Evolutionary conservation across 805 yeast species (phyloP).

Genomic region (Ogataea zsoltii): DNA sequence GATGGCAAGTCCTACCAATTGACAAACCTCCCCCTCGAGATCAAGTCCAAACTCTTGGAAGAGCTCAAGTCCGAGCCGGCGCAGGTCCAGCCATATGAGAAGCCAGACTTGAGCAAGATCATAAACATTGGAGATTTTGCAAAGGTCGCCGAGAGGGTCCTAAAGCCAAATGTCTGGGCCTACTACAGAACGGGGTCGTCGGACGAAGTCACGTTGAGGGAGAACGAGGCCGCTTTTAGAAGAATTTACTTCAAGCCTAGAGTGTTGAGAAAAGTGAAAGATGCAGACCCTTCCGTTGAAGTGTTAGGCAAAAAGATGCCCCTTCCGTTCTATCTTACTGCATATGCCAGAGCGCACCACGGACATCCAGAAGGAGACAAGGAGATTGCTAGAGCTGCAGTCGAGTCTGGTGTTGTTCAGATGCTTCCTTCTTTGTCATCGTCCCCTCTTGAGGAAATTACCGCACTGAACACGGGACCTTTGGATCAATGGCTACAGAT

Average conservation of each 20-base stretch:
- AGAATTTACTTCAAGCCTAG: slow-evolving; percentile 44
- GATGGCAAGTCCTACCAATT: slow-evolving; percentile 6
- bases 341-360: slow-evolving; percentile 66
- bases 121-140: slow-evolving; percentile 48
- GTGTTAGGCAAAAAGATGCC: slow-evolving; percentile 40
- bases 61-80: not conserved
- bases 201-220: slow-evolving; percentile 46
- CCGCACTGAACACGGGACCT: slow-evolving; percentile 56
- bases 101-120: slow-evolving; percentile 32
- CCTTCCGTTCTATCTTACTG: slow-evolving; percentile 46
- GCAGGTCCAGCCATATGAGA: not conserved
- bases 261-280: slow-evolving; percentile 38
- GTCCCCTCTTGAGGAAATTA: slow-evolving; percentile 77
- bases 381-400: slow-evolving; percentile 57
- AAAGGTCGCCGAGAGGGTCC: slow-evolving; percentile 44
- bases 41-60: not conserved
- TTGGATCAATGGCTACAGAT: slow-evolving; percentile 83
- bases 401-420: slow-evolving; percentile 33
- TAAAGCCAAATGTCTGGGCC: slow-evolving; percentile 45
- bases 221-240: slow-evolving; percentile 44
- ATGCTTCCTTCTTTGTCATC: slow-evolving; percentile 81
- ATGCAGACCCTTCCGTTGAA: slow-evolving; percentile 38
- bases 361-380: slow-evolving; percentile 79
- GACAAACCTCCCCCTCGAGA: not conserved
- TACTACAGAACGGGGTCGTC: slow-evolving; percentile 48